Conservation (phyloP, 805 yeast genomes). For the Suhomyces tanzawaensis region DNA sequence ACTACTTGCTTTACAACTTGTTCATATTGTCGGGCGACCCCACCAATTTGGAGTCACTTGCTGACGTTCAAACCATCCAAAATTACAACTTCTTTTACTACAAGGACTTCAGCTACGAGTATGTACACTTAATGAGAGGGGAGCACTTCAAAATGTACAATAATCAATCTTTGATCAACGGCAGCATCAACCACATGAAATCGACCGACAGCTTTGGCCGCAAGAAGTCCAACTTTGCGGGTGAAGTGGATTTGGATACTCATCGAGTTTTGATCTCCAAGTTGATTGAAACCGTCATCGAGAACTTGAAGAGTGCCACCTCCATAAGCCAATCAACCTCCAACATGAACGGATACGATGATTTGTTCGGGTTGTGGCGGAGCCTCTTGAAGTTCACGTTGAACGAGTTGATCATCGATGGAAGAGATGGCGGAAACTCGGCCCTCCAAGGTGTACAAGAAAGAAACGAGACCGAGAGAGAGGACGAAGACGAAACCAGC, state of each 20-base stretch:
- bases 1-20: constrained; percentile 20
- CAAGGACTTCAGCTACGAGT: constrained; percentile 18
- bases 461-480: background rate
- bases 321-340: constrained; percentile 1
- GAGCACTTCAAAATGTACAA: constrained; percentile 4
- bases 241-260: background rate
- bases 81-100: constrained; percentile 19
- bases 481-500: constrained; percentile 3
- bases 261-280: constrained; percentile 14
- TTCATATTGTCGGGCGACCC: constrained; percentile 10
- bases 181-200: background rate
- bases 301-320: constrained; percentile 15
- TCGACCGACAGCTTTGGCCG: background rate
- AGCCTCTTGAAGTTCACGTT: constrained; percentile 16
- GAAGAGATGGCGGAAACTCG: constrained; percentile 6
- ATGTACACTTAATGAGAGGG: constrained; percentile 4
- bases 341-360: constrained; percentile 2
- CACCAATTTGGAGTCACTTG: constrained; percentile 3
- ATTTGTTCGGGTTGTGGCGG: constrained; percentile 19
- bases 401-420: constrained; percentile 12
- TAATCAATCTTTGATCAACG: background rate
- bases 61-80: constrained; percentile 8
- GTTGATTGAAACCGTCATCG: constrained; percentile 16
- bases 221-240: background rate
- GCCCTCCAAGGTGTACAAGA: background rate